Evolutionary conservation across 176 grass and related monocot genomes (phyloP).

Genomic region (Phyllostachys edulis): DNA sequence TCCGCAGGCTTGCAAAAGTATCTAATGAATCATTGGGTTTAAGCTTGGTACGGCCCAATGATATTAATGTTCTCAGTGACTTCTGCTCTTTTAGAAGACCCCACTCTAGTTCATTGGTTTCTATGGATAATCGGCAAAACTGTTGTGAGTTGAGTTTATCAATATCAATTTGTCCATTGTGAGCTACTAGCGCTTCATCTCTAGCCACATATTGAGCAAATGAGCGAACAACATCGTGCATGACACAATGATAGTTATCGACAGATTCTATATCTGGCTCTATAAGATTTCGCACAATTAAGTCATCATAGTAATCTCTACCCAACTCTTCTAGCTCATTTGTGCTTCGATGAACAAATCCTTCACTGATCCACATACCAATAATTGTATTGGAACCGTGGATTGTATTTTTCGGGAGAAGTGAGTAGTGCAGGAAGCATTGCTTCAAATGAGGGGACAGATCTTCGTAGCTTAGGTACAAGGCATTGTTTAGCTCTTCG

Average conservation of each 20-base stretch:
- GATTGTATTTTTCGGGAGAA: no score
- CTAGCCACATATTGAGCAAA: background rate
- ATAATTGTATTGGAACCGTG: background rate
- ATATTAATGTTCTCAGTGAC: background rate
- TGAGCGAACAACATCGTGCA: background rate
- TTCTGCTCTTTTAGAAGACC: background rate
- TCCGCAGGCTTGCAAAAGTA: background rate
- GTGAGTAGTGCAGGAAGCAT: no score
- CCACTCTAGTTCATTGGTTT: background rate
- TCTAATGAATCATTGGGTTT: background rate
- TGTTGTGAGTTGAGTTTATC: background rate
- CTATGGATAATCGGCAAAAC: background rate
- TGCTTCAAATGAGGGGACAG: no score
- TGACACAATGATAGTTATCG: background rate
- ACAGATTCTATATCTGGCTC: background rate
- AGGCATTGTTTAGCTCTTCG: no score
- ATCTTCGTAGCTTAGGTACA: no score
- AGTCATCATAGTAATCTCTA: background rate
- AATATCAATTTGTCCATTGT: background rate
- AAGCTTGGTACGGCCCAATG: no score
- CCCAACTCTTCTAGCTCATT: background rate
- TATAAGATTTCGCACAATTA: background rate
- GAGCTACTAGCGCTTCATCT: background rate
- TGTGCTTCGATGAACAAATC: background rate
- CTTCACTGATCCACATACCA: constrained; percentile 9